Evolutionary conservation across 352 stramenopile genomes (phyloP), one percentile per base, ranked within the genome.

Genomic region (Phytophthora sp.): DNA sequence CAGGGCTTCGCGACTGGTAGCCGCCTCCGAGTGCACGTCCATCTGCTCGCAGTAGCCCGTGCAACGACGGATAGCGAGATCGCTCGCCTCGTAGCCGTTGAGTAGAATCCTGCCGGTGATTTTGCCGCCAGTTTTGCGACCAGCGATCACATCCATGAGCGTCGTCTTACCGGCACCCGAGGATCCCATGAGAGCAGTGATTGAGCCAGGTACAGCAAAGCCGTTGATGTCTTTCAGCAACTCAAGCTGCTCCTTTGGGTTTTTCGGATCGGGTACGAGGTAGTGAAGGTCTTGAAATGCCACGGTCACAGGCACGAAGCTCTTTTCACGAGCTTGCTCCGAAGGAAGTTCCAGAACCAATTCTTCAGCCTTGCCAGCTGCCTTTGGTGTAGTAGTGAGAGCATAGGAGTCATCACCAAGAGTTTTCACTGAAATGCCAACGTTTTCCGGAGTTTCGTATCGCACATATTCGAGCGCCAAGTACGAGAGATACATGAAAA

Each of bases 81-180:
- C 30, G 21, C 27, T 58, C 0, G 54, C 68, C 2, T 63, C 38
- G 55, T 88, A 83, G 31, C 92, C 91, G 69, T 97, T 97, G 15
- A 97, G 45, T n/a, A n/a, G n/a, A n/a, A n/a, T n/a, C n/a, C n/a
- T n/a, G n/a, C n/a, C n/a, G n/a, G n/a, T n/a, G n/a, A n/a, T n/a
- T n/a, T n/a, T n/a, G n/a, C n/a, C n/a, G n/a, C n/a, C n/a, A n/a
- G n/a, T n/a, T n/a, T n/a, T n/a, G n/a, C n/a, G n/a, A n/a, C n/a
- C n/a, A n/a, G n/a, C n/a, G n/a, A n/a, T n/a, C n/a, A n/a, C n/a
- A n/a, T n/a, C n/a, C n/a, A n/a, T n/a, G n/a, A n/a, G n/a, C n/a
- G n/a, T n/a, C n/a, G n/a, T n/a, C n/a, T n/a, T n/a, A n/a, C n/a
- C n/a, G n/a, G n/a, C n/a, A n/a, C n/a, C n/a, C n/a, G n/a, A n/a